Evolutionary conservation across 202 grass and related monocot species (phyloP).

Genomic region (Panicum hallii): DNA sequence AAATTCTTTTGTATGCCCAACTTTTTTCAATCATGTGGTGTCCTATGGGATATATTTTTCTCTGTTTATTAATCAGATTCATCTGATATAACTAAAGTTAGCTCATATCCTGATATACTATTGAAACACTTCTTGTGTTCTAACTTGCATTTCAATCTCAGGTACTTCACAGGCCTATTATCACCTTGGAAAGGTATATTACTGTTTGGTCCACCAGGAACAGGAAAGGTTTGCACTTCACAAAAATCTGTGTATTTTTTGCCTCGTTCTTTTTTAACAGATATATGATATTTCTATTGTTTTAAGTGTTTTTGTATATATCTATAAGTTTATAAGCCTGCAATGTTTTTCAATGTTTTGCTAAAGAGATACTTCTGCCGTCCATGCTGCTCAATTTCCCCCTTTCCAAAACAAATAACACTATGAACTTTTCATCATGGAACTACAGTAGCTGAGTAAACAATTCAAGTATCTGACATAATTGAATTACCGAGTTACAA

Average conservation of each 20-base stretch:
- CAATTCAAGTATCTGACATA: not conserved
- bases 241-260: not conserved
- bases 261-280: not conserved
- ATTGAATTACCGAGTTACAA: not conserved
- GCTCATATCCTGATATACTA: not conserved
- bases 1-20: not conserved
- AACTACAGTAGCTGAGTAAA: not conserved
- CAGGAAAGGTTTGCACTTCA: constrained; percentile 83
- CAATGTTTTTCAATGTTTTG: not conserved
- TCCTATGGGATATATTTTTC: constrained; percentile 14
- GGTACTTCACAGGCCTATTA: constrained; percentile 91
- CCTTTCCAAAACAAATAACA: not conserved
- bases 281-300: not conserved
- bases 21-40: not conserved
- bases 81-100: not conserved
- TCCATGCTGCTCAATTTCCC: not conserved
- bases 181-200: constrained; percentile 99
- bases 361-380: not conserved
- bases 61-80: constrained; percentile 16
- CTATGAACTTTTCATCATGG: not conserved
- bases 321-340: not conserved
- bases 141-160: constrained; percentile 7
- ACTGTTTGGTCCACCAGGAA: constrained; percentile 91
- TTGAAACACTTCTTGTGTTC: constrained; percentile 3
- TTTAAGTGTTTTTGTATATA: not conserved